Conservation (phyloP, 352 stramenopile genomes). For the Phytopythium helicoides region DNA sequence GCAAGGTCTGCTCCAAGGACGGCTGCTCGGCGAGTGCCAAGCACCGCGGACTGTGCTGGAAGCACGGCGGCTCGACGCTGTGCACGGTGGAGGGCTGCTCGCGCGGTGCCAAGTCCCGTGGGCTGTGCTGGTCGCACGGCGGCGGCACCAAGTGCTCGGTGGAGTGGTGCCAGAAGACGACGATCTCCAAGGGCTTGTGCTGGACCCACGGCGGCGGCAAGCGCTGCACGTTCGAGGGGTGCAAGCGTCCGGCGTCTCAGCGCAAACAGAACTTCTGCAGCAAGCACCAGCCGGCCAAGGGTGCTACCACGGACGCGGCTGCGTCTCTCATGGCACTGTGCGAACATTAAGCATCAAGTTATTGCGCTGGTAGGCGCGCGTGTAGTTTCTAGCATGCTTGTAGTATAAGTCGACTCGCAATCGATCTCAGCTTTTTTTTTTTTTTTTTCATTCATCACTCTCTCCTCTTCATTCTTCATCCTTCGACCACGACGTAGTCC, state of each 20-base stretch:
- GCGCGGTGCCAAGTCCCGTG: constrained; percentile 73
- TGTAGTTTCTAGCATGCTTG: too few species aligned
- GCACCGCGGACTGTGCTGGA: constrained; percentile 74
- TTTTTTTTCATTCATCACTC: too few species aligned
- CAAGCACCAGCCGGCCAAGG: constrained; percentile 11
- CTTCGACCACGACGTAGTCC: too few species aligned
- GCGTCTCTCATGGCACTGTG: background rate
- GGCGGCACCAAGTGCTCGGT: constrained; percentile 33
- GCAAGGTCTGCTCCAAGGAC: constrained; percentile 59
- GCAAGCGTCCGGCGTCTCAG: constrained; percentile 6
- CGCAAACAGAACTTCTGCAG: constrained; percentile 8
- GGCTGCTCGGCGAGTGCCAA: constrained; percentile 76
- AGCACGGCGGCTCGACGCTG: constrained; percentile 71
- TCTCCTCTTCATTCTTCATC: too few species aligned
- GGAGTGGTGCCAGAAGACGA: constrained; percentile 28
- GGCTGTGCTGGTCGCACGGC: constrained; percentile 79
- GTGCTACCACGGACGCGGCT: background rate
- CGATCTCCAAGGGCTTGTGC: constrained; percentile 16
- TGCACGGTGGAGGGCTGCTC: constrained; percentile 63
- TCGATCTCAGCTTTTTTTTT: too few species aligned
- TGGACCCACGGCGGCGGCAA: constrained; percentile 11
- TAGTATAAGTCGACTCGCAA: too few species aligned
- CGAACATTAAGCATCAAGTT: background rate
- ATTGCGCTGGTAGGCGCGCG: background rate
- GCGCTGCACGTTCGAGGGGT: constrained; percentile 38